phyloP scores from a whole-genome alignment of 306 rosid species.

The Vigna hirtella region DNA sequence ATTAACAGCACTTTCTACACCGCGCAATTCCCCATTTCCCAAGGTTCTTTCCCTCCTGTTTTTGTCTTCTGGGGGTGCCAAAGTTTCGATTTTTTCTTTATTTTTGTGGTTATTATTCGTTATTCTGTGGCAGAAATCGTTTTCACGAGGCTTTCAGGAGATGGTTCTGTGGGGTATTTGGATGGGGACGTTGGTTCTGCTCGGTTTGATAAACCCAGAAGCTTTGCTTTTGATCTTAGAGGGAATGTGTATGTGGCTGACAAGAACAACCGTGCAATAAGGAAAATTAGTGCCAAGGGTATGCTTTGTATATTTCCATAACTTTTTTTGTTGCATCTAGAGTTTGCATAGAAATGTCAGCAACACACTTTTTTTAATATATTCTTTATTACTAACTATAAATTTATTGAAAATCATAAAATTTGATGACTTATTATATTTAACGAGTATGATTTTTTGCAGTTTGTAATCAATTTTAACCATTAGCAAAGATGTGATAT shows the following conservation, averaged over 20 bases:
- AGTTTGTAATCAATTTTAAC: not conserved
- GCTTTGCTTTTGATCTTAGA: slow-evolving; percentile 65
- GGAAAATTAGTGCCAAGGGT: slow-evolving; percentile 70
- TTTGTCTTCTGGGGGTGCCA: not conserved
- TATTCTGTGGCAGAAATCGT: slow-evolving; percentile 52
- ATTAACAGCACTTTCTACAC: slow-evolving; percentile 59
- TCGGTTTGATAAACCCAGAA: slow-evolving; percentile 54
- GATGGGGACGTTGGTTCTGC: slow-evolving; percentile 69
- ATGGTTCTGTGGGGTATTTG: slow-evolving; percentile 52
- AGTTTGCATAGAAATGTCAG: not conserved
- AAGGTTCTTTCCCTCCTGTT: slow-evolving; percentile 49
- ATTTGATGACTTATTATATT: not conserved
- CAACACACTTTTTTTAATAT: not conserved
- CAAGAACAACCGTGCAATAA: slow-evolving; percentile 47
- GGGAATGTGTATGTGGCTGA: slow-evolving; percentile 84
- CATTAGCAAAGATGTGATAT: not conserved
- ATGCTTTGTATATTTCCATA: not conserved
- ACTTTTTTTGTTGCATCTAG: not conserved
- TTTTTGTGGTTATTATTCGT: not conserved
- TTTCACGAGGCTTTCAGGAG: slow-evolving; percentile 54
- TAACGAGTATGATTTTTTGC: too few relatives aligned
- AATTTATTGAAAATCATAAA: not conserved
- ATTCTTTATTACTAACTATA: too few relatives aligned
- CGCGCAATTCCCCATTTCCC: slow-evolving; percentile 52
- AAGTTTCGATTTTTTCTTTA: not conserved